Evolutionary conservation across 495 filamentous ascomycete genomes (phyloP).

Genomic region (Acidomyces sp.): DNA sequence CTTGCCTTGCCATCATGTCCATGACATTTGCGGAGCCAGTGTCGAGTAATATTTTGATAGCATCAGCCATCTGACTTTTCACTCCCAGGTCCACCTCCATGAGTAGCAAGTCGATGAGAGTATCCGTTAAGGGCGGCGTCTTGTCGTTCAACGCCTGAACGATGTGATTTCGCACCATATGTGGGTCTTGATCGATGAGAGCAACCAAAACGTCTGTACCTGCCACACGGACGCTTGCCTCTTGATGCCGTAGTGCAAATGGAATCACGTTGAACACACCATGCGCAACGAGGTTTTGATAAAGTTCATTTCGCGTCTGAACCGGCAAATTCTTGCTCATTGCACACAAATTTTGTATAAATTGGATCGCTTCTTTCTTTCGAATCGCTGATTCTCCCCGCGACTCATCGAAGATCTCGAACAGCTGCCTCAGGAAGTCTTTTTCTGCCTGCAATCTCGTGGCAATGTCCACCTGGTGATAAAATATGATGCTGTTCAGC

Average conservation of each 20-base stretch:
- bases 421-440: constrained; percentile 73
- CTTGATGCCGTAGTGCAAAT: constrained; percentile 72
- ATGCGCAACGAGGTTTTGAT: constrained; percentile 76
- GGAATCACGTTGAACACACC: constrained; percentile 84
- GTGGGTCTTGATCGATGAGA: constrained; percentile 88
- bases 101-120: constrained; percentile 81
- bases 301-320: constrained; percentile 63
- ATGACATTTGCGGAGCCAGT: constrained; percentile 44
- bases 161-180: constrained; percentile 85
- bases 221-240: constrained; percentile 75
- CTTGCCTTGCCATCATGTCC: constrained; percentile 41
- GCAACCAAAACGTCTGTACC: constrained; percentile 89
- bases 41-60: constrained; percentile 86
- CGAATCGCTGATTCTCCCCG: constrained; percentile 39
- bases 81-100: constrained; percentile 87
- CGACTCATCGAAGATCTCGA: constrained; percentile 60
- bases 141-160: constrained; percentile 82
- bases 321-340: constrained; percentile 91
- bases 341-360: constrained; percentile 90
- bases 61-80: constrained; percentile 90
- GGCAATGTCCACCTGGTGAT: constrained; percentile 96
- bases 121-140: constrained; percentile 77
- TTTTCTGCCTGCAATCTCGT: constrained; percentile 74
- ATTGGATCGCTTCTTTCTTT: constrained; percentile 83
- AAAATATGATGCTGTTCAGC: constrained; percentile 95